phyloP scores from a whole-genome alignment of 306 rosid genomes.

The Mimosa pudica region DNA sequence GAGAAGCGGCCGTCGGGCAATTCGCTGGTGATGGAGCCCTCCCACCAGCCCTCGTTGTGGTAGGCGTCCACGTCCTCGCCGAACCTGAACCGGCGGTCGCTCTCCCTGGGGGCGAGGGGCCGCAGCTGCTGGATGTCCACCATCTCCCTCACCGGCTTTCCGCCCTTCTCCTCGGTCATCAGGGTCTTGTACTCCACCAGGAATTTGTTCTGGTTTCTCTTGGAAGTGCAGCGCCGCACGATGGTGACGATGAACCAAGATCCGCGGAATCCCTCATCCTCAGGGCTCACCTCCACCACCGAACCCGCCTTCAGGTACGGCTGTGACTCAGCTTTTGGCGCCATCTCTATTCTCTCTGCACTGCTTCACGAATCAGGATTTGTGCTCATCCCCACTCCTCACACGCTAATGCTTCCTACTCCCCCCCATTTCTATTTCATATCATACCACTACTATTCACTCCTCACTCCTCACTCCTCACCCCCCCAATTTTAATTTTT shows the following conservation, averaged over 20 bases:
- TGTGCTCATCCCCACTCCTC: background rate
- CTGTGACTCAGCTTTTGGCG: conserved; percentile 6
- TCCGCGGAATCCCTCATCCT: conserved; percentile 63
- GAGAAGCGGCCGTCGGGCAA: conserved; percentile 39
- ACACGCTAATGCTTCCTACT: too few relatives aligned
- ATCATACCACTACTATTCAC: too few relatives aligned
- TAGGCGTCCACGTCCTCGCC: conserved; percentile 66
- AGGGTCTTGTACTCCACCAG: conserved; percentile 51
- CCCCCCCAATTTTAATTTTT: too few relatives aligned
- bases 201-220: conserved; percentile 20
- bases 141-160: conserved; percentile 45
- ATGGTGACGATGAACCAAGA: conserved; percentile 54
- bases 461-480: too few relatives aligned
- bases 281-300: conserved; percentile 50
- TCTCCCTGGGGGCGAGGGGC: conserved; percentile 45
- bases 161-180: conserved; percentile 28
- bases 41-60: conserved; percentile 74
- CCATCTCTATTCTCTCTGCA: background rate
- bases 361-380: background rate
- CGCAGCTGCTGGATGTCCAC: conserved; percentile 46
- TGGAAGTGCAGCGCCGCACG: conserved; percentile 30
- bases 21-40: conserved; percentile 43
- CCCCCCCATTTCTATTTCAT: too few relatives aligned
- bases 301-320: conserved; percentile 41
- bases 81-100: conserved; percentile 33